phyloP scores from a whole-genome alignment of 2,329 filamentous ascomycete species.

The Parafenestella ontariensis region DNA sequence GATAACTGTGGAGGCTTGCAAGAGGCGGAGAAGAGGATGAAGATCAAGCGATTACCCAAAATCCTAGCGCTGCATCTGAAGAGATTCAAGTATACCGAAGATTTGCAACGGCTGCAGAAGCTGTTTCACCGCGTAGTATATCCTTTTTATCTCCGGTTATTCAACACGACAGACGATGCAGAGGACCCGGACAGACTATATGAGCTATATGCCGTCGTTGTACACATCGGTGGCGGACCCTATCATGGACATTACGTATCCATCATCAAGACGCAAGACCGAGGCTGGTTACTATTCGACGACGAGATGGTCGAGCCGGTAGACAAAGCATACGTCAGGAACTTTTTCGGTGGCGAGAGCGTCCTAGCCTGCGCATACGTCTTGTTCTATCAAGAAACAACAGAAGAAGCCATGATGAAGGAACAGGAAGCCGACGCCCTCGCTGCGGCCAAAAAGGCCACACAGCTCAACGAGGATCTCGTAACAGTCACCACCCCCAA shows the following conservation, averaged over 20 bases:
- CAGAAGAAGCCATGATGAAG: constrained; percentile 69
- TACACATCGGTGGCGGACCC: constrained; percentile 95
- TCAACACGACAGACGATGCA: constrained; percentile 96
- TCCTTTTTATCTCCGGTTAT: constrained; percentile 93
- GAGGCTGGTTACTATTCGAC: constrained; percentile 95
- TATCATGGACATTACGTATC: constrained; percentile 98
- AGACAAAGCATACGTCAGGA: constrained; percentile 92
- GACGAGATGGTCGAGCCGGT: constrained; percentile 99
- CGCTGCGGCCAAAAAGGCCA: constrained; percentile 45
- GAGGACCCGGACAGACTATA: constrained; percentile 93
- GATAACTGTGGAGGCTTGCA: constrained; percentile 96
- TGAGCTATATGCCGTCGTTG: constrained; percentile 94
- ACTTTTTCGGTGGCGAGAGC: constrained; percentile 89
- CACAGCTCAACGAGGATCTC: constrained; percentile 62
- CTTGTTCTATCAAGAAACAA: constrained; percentile 95
- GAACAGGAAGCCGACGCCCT: constrained; percentile 84
- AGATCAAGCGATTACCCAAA: constrained; percentile 92
- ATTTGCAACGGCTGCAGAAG: constrained; percentile 91
- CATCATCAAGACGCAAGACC: constrained; percentile 95
- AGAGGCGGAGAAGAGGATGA: constrained; percentile 99
- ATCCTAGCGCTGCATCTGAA: constrained; percentile 93
- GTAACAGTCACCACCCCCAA: constrained; percentile 61
- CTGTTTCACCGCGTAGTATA: constrained; percentile 97
- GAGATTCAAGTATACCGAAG: constrained; percentile 97
- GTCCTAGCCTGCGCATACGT: constrained; percentile 95